Evolutionary conservation across 192 early-diverging fungal genomes (phyloP).

Genomic region (Linnemannia hyalina): DNA sequence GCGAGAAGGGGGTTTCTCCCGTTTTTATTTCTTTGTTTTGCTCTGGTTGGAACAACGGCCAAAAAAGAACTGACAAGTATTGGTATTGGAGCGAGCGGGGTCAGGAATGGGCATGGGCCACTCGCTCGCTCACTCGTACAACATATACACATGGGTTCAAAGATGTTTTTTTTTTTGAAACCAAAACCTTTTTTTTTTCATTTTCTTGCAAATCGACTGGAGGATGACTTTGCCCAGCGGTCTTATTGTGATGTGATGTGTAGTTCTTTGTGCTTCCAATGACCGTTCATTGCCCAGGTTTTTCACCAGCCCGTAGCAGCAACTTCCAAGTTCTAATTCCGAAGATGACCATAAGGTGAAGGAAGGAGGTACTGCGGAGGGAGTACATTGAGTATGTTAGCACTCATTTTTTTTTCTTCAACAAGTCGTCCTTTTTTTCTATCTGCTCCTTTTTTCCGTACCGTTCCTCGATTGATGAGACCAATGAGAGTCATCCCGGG

Average conservation of each 20-base stretch:
- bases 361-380: neutral
- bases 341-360: neutral
- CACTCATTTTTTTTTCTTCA: no score
- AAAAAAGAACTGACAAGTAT: neutral
- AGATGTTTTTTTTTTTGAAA: no score
- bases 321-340: neutral
- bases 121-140: neutral
- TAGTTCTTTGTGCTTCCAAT: neutral
- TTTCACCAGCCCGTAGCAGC: neutral
- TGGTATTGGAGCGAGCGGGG: neutral
- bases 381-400: neutral
- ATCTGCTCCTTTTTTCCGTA: neutral
- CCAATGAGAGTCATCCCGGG: neutral
- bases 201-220: neutral
- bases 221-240: neutral
- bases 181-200: neutral
- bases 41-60: neutral
- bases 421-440: neutral
- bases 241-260: neutral
- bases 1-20: neutral
- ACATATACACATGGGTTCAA: neutral
- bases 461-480: neutral
- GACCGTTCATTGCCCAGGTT: neutral
- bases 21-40: neutral
- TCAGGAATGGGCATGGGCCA: neutral